Percentiles rank a stretch among this genome's conserved stretches.
These are phyloP conservation scores for Crassisporium funariophilum DNA, from an alignment of 768 basidiomycete species.

Conservation along the genomic window DNA sequence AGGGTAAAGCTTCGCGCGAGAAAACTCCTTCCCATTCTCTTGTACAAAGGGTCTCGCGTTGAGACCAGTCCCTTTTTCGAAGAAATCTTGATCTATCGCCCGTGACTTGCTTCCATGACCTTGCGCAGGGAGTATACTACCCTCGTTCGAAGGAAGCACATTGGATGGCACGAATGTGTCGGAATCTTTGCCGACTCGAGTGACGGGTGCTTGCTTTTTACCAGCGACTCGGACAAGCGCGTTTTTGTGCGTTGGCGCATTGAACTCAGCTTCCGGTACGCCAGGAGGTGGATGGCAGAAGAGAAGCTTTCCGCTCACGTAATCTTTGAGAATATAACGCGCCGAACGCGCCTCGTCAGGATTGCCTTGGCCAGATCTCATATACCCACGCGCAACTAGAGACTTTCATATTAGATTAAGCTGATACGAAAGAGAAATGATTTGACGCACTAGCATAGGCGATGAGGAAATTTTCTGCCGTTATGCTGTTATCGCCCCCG, in stretches of 20 bases:
- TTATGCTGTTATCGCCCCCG: constrained; percentile 76
- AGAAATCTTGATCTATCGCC: constrained; percentile 84
- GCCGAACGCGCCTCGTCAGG: constrained; percentile 96
- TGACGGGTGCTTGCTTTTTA: constrained; percentile 89
- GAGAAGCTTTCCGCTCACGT: constrained; percentile 90
- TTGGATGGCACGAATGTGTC: constrained; percentile 73
- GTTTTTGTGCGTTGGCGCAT: constrained; percentile 64
- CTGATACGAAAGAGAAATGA: constrained; percentile 1
- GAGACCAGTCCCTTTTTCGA: constrained; percentile 54
- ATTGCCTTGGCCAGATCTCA: constrained; percentile 92
- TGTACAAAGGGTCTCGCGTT: constrained; percentile 66
- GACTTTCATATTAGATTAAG: constrained; percentile 15
- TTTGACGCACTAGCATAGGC: constrained; percentile 85
- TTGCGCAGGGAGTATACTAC: constrained; percentile 27
- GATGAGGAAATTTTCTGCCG: constrained; percentile 80
- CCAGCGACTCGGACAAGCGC: constrained; percentile 59
- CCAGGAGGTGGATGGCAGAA: constrained; percentile 90
- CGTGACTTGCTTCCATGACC: constrained; percentile 56
- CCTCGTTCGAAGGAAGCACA: constrained; percentile 22
- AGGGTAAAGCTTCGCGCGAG: constrained; percentile 69
- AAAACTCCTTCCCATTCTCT: constrained; percentile 59
- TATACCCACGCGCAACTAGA: constrained; percentile 90
- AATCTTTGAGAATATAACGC: constrained; percentile 93
- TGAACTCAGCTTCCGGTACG: constrained; percentile 68
- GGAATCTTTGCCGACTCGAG: constrained; percentile 81